phyloP scores from a whole-genome alignment of 2,329 filamentous ascomycete genomes.

The Trichoderma guizhouense region DNA sequence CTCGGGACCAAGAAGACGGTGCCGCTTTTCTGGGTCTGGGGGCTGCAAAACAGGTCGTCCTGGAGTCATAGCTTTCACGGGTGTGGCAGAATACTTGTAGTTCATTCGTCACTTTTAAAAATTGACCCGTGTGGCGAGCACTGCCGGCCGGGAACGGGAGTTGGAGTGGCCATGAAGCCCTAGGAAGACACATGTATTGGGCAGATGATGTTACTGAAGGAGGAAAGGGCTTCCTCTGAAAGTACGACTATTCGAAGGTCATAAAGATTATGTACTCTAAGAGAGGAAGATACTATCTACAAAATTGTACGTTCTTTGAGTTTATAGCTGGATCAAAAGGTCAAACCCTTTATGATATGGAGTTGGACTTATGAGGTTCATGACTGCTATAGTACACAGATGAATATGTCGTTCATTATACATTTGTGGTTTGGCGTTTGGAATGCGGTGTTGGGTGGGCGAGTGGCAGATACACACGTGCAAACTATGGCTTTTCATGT shows the following conservation, averaged over 20 bases:
- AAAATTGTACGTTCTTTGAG: neutral
- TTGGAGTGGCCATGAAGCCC: neutral
- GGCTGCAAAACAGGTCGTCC: neutral
- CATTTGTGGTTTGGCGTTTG: neutral
- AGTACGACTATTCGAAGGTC: neutral
- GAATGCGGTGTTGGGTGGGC: neutral
- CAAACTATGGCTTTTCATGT: neutral
- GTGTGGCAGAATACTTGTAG: neutral
- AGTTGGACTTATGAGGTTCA: neutral
- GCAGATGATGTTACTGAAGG: neutral
- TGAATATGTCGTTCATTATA: neutral
- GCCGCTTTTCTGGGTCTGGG: neutral
- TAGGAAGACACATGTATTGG: neutral
- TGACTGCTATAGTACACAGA: neutral
- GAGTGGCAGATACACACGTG: neutral
- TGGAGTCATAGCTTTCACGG: neutral
- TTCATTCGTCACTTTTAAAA: neutral
- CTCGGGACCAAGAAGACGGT: neutral
- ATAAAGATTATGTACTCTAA: neutral
- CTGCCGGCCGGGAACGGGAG: neutral
- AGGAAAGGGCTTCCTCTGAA: neutral
- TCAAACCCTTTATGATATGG: neutral
- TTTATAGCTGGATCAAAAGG: neutral
- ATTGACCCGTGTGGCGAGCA: neutral
- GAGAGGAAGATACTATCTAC: neutral